Conservation (phyloP, 129 eudicot species). For the Chrysanthemum seticuspe region DNA sequence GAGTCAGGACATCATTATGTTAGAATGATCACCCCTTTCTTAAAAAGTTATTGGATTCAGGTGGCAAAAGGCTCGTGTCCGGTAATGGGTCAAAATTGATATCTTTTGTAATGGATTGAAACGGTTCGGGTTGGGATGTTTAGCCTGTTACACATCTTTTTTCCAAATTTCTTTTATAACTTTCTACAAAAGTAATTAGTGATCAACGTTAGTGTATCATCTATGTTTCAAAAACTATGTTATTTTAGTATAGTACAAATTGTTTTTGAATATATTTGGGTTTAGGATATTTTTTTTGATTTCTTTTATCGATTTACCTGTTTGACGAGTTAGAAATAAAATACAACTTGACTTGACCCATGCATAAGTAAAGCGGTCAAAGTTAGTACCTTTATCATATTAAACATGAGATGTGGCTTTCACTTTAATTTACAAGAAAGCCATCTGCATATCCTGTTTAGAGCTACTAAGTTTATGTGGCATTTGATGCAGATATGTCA, state of each 20-base stretch:
- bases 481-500: conserved; percentile 59
- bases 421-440: conserved; percentile 5
- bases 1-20: background rate
- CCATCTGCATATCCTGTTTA: conserved; percentile 6
- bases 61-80: background rate
- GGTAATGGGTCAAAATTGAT: background rate
- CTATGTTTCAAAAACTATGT: background rate
- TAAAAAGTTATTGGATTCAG: background rate
- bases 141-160: no score
- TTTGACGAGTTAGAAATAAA: background rate
- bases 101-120: no score
- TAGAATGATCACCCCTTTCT: background rate
- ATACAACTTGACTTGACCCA: background rate
- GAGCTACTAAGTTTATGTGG: background rate
- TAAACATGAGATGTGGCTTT: background rate
- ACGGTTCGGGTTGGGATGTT: no score
- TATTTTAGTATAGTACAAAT: no score
- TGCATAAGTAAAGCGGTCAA: background rate
- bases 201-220: background rate
- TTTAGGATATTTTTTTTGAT: conserved; percentile 6
- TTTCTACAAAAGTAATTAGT: background rate
- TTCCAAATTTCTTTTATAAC: no score
- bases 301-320: background rate
- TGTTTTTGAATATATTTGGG: background rate
- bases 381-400: background rate